These are phyloP conservation scores for Sisymbrium altissimum DNA, from an alignment of 345 rosid genomes.

Conservation along the genomic window DNA sequence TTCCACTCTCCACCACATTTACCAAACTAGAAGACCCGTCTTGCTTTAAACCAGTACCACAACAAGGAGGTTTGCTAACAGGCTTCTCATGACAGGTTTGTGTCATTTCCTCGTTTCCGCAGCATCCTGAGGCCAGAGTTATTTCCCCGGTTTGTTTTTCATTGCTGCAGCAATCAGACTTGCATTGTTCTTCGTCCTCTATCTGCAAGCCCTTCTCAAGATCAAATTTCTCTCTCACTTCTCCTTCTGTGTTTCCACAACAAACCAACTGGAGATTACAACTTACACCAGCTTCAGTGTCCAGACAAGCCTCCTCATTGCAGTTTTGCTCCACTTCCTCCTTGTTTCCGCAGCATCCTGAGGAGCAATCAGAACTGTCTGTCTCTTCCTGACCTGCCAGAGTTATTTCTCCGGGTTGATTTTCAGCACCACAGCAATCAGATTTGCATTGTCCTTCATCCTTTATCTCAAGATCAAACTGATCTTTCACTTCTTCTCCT, in stretches of 20 bases:
- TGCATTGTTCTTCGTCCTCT: neutral
- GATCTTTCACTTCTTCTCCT: neutral
- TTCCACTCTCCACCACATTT: neutral
- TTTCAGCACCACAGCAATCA: slow-evolving; percentile 19
- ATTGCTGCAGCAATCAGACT: slow-evolving; percentile 3
- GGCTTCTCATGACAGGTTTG: slow-evolving; percentile 14
- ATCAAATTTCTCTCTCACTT: neutral
- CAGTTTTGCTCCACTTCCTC: slow-evolving; percentile 1
- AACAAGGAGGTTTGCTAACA: slow-evolving; percentile 16
- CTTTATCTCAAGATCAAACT: neutral
- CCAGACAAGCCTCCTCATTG: slow-evolving; percentile 5
- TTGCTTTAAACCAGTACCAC: slow-evolving; percentile 21
- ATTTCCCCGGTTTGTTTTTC: slow-evolving; percentile 1
- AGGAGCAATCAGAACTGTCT: neutral
- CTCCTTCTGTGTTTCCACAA: slow-evolving; percentile 2
- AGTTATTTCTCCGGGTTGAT: slow-evolving; percentile 14
- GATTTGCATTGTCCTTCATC: slow-evolving; percentile 10
- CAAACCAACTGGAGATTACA: slow-evolving; percentile 23
- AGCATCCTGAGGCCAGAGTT: slow-evolving; percentile 1
- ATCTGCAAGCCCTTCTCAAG: slow-evolving; percentile 6
- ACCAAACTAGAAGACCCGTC: slow-evolving; percentile 4
- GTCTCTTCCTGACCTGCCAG: slow-evolving; percentile 16
- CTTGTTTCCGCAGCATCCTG: slow-evolving; percentile 1
- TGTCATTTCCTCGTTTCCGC: neutral
- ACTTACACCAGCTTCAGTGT: neutral